phyloP scores from a whole-genome alignment of 1,284 basidiomycete species.

The Leccinum proliferum region DNA sequence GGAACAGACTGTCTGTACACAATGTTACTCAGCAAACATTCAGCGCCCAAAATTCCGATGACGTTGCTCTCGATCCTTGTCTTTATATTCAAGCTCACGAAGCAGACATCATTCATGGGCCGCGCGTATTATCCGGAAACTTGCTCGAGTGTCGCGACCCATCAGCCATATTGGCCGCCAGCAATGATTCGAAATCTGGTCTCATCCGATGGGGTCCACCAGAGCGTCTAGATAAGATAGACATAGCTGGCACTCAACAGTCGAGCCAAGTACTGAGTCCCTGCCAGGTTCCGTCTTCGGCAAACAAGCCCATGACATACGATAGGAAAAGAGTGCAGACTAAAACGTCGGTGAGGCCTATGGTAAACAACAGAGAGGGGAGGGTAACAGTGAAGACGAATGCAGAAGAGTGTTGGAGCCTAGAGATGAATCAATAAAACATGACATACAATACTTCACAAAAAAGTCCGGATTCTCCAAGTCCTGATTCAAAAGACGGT shows the following conservation, averaged over 20 bases:
- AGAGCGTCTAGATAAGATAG: conserved; percentile 7
- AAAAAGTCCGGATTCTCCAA: not conserved
- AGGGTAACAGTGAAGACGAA: conserved; percentile 2
- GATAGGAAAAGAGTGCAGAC: not conserved
- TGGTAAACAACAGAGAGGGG: not conserved
- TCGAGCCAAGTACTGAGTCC: not conserved
- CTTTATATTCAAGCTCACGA: conserved; percentile 64
- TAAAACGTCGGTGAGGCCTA: not conserved
- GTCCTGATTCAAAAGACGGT: not conserved
- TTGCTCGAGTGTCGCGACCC: conserved; percentile 40
- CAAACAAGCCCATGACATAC: not conserved
- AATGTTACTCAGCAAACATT: conserved; percentile 1
- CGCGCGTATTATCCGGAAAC: conserved; percentile 34
- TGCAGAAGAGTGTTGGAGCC: not conserved
- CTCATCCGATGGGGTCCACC: conserved; percentile 40
- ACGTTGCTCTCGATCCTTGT: conserved; percentile 21
- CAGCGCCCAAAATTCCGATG: conserved; percentile 6
- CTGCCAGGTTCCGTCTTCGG: not conserved
- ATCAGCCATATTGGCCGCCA: conserved; percentile 5
- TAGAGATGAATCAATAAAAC: not conserved
- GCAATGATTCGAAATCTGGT: conserved; percentile 31
- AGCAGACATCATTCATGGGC: conserved; percentile 54
- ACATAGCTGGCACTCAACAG: not conserved
- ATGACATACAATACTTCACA: not conserved
- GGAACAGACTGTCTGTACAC: conserved; percentile 7